A percentile compares a stretch with the other conserved stretches of the same genome.
Evolutionary conservation across 2,329 filamentous ascomycete species (phyloP).

Genomic region (Xylariaceae sp.): DNA sequence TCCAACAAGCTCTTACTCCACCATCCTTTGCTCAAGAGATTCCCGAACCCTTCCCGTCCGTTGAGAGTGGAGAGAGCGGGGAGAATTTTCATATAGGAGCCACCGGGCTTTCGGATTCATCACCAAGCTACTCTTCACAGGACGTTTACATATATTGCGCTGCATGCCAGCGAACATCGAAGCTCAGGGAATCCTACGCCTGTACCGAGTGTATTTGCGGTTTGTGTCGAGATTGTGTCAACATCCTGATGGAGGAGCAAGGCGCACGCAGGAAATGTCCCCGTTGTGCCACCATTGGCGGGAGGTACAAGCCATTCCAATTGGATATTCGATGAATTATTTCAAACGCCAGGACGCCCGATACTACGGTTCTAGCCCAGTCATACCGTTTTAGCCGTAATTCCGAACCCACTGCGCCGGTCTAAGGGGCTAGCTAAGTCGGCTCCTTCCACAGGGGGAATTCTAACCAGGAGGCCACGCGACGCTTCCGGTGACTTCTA

Average conservation of each 20-base stretch:
- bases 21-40: constrained; percentile 70
- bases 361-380: constrained; percentile 3
- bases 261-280: constrained; percentile 77
- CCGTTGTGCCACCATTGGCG: constrained; percentile 76
- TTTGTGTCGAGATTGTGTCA: constrained; percentile 85
- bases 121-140: constrained; percentile 72
- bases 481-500: neutral
- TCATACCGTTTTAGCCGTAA: neutral
- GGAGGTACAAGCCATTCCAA: constrained; percentile 82
- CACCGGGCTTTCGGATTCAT: constrained; percentile 69
- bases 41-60: constrained; percentile 83
- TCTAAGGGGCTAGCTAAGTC: neutral
- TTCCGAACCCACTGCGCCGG: neutral
- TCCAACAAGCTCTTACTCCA: constrained; percentile 88
- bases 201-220: constrained; percentile 97
- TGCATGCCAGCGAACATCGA: constrained; percentile 76
- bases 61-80: constrained; percentile 76
- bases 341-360: constrained; percentile 1
- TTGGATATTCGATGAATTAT: constrained; percentile 70
- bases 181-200: constrained; percentile 83
- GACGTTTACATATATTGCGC: constrained; percentile 90
- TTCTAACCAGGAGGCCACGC: constrained; percentile 1
- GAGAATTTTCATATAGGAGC: constrained; percentile 73
- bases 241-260: constrained; percentile 75
- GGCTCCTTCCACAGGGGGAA: neutral